These are phyloP conservation scores for Ganoderma resinaceum DNA, from an alignment of 1,284 basidiomycete species.

Conservation along the genomic window DNA sequence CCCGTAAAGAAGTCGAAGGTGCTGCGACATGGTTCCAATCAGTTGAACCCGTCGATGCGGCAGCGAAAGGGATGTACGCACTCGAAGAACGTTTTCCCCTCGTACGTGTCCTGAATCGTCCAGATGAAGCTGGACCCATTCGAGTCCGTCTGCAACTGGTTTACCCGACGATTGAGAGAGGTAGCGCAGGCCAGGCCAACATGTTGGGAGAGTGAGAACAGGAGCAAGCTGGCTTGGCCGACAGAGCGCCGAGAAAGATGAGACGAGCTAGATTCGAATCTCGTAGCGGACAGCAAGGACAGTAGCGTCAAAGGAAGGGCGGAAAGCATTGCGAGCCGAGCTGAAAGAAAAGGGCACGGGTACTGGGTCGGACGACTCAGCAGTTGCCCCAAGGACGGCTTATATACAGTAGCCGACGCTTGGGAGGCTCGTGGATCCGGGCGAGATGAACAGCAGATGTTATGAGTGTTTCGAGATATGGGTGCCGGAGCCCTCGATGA, in stretches of 20 bases:
- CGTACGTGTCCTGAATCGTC: conserved; percentile 46
- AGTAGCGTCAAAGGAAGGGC: conserved; percentile 30
- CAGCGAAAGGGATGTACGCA: conserved; percentile 29
- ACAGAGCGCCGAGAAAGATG: neutral
- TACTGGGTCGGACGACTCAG: conserved; percentile 1
- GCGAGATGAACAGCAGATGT: conserved; percentile 13
- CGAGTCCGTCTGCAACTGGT: conserved; percentile 34
- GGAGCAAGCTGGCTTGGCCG: conserved; percentile 16
- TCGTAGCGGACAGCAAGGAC: conserved; percentile 23
- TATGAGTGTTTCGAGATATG: conserved; percentile 6
- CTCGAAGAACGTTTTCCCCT: conserved; percentile 45
- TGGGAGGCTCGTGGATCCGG: conserved; percentile 24
- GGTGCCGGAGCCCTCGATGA: conserved; percentile 11
- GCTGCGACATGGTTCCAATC: conserved; percentile 42
- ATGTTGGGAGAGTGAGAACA: conserved; percentile 23
- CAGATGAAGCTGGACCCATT: conserved; percentile 43
- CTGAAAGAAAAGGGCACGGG: conserved; percentile 2
- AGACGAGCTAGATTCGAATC: conserved; percentile 11
- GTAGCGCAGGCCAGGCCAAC: conserved; percentile 21
- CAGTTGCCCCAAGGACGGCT: conserved; percentile 20
- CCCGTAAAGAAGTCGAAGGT: conserved; percentile 65
- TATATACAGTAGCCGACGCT: conserved; percentile 20
- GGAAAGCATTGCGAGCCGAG: conserved; percentile 24
- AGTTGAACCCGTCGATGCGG: neutral
- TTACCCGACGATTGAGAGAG: conserved; percentile 30